Conservation (phyloP, 768 basidiomycete genomes). For the Suillus lakei region DNA sequence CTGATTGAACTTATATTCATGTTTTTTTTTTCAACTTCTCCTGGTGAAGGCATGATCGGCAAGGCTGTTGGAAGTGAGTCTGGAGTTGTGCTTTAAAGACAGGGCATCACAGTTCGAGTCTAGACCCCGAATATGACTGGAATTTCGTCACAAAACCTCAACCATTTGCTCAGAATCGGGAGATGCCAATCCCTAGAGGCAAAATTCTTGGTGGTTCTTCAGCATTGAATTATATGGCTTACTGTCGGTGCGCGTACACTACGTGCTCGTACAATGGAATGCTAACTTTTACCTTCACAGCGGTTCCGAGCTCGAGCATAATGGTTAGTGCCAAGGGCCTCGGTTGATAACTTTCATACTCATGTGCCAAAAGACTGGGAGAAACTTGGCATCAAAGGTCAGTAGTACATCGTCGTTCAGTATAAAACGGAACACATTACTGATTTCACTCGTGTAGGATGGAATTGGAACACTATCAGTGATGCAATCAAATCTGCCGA, state of each 20-base stretch:
- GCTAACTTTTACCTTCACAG: background rate
- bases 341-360: background rate
- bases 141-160: conserved; percentile 18
- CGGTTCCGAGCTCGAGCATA: conserved; percentile 21
- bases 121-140: conserved; percentile 25
- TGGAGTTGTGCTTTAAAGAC: background rate
- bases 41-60: conserved; percentile 11
- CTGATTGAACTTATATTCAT: background rate
- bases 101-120: background rate
- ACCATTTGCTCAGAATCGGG: conserved; percentile 10
- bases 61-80: conserved; percentile 18
- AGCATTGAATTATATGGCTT: conserved; percentile 19
- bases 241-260: background rate
- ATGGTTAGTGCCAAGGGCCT: conserved; percentile 6
- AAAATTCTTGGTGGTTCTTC: conserved; percentile 22
- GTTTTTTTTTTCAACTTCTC: background rate
- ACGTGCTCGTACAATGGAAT: background rate
- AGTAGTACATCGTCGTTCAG: background rate
- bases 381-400: conserved; percentile 20
- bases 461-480: conserved; percentile 18
- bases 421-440: background rate
- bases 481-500: conserved; percentile 18
- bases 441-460: conserved; percentile 14
- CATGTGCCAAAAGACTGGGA: conserved; percentile 15
- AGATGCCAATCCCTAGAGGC: conserved; percentile 13